Evolutionary conservation across 768 basidiomycete genomes (phyloP).

Genomic region (Coprinellus aureogranulatus): DNA sequence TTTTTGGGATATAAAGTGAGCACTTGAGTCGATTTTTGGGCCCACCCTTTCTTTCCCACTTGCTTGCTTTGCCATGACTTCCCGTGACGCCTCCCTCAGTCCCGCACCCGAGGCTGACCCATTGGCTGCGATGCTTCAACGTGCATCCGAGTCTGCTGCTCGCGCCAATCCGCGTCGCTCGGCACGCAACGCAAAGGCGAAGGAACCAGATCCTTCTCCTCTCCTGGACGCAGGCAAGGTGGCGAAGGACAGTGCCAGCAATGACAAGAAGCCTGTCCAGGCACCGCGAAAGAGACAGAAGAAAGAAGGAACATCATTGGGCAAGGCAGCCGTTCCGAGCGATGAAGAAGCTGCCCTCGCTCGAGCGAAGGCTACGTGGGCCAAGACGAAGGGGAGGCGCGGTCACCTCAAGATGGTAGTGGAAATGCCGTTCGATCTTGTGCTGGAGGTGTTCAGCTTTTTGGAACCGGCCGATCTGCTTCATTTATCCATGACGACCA

Average conservation of each 20-base stretch:
- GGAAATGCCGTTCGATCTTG: slow-evolving; percentile 33
- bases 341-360: neutral
- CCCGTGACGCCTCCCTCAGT: too few species aligned
- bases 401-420: slow-evolving; percentile 25
- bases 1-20: too few species aligned
- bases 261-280: neutral
- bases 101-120: too few species aligned
- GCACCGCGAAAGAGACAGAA: neutral
- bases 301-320: neutral
- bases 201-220: neutral
- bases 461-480: slow-evolving; percentile 41
- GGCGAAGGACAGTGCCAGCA: neutral
- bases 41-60: too few species aligned
- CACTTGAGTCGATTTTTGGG: too few species aligned
- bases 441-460: slow-evolving; percentile 36
- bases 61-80: too few species aligned
- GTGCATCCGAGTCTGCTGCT: too few species aligned
- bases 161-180: neutral
- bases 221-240: neutral
- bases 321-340: neutral
- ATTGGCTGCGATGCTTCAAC: too few species aligned
- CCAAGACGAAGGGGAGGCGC: slow-evolving; percentile 17
- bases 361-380: neutral
- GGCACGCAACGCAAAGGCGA: neutral
- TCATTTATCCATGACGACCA: slow-evolving; percentile 34